Evolutionary conservation across 2,329 filamentous ascomycete species (phyloP).

Genomic region (Tolypocladium cylindrosporum): DNA sequence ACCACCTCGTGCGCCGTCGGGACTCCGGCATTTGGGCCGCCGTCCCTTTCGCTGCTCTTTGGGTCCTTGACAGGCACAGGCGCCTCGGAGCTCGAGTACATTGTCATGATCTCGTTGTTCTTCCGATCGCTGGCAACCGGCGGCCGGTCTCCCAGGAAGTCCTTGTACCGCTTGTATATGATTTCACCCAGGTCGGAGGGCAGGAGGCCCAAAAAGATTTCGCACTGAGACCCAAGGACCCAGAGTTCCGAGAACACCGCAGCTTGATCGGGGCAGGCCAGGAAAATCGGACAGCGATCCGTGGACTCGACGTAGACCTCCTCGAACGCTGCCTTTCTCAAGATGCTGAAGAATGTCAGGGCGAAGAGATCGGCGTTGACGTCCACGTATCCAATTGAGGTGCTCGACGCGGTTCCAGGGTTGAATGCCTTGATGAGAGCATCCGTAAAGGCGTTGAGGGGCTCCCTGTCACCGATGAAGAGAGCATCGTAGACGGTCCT

Average conservation of each 20-base stretch:
- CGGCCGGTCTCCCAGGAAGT: constrained; percentile 14
- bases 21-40: neutral
- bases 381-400: constrained; percentile 23
- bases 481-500: constrained; percentile 16
- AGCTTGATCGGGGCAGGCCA: constrained; percentile 51
- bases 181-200: constrained; percentile 36
- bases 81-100: constrained; percentile 19
- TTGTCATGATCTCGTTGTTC: constrained; percentile 21
- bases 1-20: constrained; percentile 6
- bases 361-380: constrained; percentile 42
- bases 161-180: constrained; percentile 21
- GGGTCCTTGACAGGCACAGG: neutral
- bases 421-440: constrained; percentile 24
- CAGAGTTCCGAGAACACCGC: constrained; percentile 55
- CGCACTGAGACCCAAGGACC: constrained; percentile 52
- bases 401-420: constrained; percentile 6
- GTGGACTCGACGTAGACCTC: constrained; percentile 54
- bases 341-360: constrained; percentile 46
- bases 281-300: constrained; percentile 51
- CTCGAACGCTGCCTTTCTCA: constrained; percentile 46
- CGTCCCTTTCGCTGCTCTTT: neutral
- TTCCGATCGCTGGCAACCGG: constrained; percentile 13
- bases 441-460: constrained; percentile 24
- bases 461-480: constrained; percentile 16
- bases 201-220: constrained; percentile 49